Evolutionary conservation across 306 rosid genomes (phyloP).

Genomic region (Casuarina glauca): DNA sequence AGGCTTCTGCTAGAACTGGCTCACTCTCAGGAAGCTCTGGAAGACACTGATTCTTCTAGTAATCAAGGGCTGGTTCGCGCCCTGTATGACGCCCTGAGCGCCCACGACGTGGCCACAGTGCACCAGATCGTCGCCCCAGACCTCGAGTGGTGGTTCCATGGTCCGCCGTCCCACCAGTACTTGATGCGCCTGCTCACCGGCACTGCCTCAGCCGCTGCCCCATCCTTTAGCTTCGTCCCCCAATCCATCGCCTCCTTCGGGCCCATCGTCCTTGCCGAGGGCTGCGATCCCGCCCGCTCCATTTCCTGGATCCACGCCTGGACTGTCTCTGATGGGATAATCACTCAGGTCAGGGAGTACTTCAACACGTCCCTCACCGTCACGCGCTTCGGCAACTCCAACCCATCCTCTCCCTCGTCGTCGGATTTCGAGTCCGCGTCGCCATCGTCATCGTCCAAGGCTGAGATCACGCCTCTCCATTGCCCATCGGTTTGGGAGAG

Average conservation of each 20-base stretch:
- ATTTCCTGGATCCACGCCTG: constrained; percentile 92
- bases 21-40: constrained; percentile 58
- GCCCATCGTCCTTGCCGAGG: constrained; percentile 71
- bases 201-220: constrained; percentile 29
- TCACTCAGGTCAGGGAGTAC: constrained; percentile 85
- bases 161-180: constrained; percentile 87
- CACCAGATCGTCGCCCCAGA: constrained; percentile 63
- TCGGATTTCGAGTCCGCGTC: constrained; percentile 9
- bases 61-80: constrained; percentile 63
- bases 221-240: constrained; percentile 52
- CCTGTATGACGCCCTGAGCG: constrained; percentile 79
- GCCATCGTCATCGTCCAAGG: constrained; percentile 18
- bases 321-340: constrained; percentile 82
- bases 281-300: constrained; percentile 55
- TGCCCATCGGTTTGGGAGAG: constrained; percentile 91
- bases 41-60: constrained; percentile 59
- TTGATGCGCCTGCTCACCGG: constrained; percentile 88
- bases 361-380: constrained; percentile 92
- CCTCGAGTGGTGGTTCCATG: constrained; percentile 99
- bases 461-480: constrained; percentile 54
- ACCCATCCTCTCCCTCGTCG: constrained; percentile 4
- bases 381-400: constrained; percentile 50
- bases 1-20: constrained; percentile 68
- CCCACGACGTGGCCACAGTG: constrained; percentile 68
- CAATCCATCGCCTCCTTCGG: constrained; percentile 63